A percentile compares a stretch with the other conserved stretches of the same genome.
phyloP scores from a whole-genome alignment of 106 monocot genomes.

The Dioscorea dumetorum region DNA sequence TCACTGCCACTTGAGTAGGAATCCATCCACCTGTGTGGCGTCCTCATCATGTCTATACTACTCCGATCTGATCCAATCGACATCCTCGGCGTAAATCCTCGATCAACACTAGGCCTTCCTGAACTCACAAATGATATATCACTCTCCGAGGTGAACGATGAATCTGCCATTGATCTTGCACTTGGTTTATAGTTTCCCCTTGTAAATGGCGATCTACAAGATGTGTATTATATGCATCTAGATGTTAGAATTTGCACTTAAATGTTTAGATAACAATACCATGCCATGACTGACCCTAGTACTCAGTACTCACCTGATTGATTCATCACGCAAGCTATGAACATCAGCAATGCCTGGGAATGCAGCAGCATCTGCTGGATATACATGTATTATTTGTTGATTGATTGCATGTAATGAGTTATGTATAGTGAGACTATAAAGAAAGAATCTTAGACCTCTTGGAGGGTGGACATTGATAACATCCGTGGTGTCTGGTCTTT shows the following conservation, averaged over 20 bases:
- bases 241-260: no score
- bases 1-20: constrained; percentile 22
- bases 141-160: constrained; percentile 10
- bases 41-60: not conserved
- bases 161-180: constrained; percentile 28
- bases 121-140: constrained; percentile 85
- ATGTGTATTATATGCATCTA: no score
- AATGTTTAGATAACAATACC: no score
- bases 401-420: no score
- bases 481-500: not conserved
- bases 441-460: not conserved
- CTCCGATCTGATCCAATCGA: constrained; percentile 23
- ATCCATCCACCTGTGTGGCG: constrained; percentile 14
- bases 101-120: constrained; percentile 37
- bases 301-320: constrained; percentile 18
- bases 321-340: constrained; percentile 2
- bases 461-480: not conserved
- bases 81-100: constrained; percentile 3
- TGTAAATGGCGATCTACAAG: constrained; percentile 50
- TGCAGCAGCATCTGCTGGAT: not conserved
- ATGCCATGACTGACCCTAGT: no score
- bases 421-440: no score
- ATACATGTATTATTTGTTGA: no score
- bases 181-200: constrained; percentile 7
- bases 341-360: not conserved